Evolutionary conservation across 2,329 filamentous ascomycete genomes (phyloP), one percentile per base, ranked within the genome.

Genomic region (Plectosphaerella sp.): DNA sequence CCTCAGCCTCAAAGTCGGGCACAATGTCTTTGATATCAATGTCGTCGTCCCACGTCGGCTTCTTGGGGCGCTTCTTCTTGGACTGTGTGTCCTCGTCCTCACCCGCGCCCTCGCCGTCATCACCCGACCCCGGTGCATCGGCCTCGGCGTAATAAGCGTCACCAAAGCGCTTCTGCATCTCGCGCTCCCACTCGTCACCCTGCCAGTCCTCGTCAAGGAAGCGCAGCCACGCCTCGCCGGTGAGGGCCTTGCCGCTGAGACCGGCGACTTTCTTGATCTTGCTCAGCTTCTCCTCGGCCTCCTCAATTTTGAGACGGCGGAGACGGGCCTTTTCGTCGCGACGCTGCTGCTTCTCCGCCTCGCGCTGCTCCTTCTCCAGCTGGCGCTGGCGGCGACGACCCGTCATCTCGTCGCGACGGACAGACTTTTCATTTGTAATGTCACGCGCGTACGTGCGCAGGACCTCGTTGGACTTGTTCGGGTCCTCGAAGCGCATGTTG

Each of bases 401-500:
- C 39, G 78, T 95, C 63, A 81, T 79, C 49, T 94, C 91, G 53
- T 97, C 91, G 56, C 92, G 83, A 48, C 94, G 84, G 22, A 96
- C 92, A 1, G 92, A 94, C 59, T 89, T 88, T 57, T 87, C 86
- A 39, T 86, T 86, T 37, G 88, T 87, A 16, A 91, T 79, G 65
- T 96, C 91, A 83, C 93, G 87, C 52, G 93, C 88, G 71, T 97
- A 96, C 6, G 92, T 91, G 63, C 88, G 85, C 33, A 99, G 76
- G 48, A 88, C 86, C 70, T 96, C 91, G 65, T 97, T 97, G 61
- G 89, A 86, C 65, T 89, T 91, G 54, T 81, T 81, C 0, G 94
- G 91, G 62, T 97, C 89, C 67, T 99, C 94, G 64, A 99, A 99
- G 35, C 94, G 88, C 71, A 97, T 73, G 72, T 99, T 99, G 74